Percentiles rank a stretch among this genome's conserved stretches.
Evolutionary conservation across 208 protist genomes (phyloP).

Genomic region (Wallacemonas sp.): DNA sequence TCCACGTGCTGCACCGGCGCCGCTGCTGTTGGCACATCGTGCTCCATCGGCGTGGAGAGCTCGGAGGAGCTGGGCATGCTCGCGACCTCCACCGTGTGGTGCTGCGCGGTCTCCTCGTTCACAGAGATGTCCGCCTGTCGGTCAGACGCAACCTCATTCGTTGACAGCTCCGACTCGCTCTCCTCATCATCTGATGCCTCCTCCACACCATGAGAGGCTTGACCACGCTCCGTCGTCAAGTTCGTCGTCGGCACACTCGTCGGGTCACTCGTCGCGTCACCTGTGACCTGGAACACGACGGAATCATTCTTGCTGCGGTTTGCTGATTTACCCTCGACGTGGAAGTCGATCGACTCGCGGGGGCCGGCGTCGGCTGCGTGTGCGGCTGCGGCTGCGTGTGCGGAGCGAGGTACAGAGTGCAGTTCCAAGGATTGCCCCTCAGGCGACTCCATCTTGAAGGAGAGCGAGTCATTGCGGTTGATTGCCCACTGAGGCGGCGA

Average conservation of each 20-base stretch:
- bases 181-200: background rate
- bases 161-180: no score
- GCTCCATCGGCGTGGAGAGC: background rate
- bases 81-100: background rate
- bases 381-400: background rate
- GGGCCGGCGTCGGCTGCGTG: background rate
- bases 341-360: constrained; percentile 5
- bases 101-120: background rate
- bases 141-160: background rate
- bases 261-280: no score
- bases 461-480: constrained; percentile 1
- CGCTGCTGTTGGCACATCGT: background rate
- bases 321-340: background rate
- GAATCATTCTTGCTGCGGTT: background rate
- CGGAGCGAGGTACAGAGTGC: constrained; percentile 1
- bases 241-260: background rate
- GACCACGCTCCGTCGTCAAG: background rate
- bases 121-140: no score
- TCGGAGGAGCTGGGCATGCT: constrained; percentile 4
- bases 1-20: background rate
- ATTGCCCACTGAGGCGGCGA: constrained; percentile 11
- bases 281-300: constrained; percentile 10
- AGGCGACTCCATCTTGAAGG: constrained; percentile 6
- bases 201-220: background rate
- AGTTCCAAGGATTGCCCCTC: background rate